Evolutionary conservation across 2,329 filamentous ascomycete genomes (phyloP).

Genomic region (Trichoderma asperellum): DNA sequence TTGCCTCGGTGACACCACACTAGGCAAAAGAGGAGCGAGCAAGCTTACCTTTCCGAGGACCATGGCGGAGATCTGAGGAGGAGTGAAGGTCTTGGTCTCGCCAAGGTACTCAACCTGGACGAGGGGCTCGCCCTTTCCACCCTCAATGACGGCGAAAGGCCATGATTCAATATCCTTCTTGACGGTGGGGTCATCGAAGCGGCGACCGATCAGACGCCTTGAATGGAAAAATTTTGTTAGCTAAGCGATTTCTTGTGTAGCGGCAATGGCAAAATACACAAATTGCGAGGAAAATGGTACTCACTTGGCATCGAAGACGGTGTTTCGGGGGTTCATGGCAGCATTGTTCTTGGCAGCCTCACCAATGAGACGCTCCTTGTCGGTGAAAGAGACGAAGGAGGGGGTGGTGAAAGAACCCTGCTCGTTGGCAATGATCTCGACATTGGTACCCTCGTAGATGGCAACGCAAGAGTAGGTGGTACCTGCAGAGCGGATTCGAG

Average conservation of each 20-base stretch:
- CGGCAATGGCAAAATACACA: not conserved
- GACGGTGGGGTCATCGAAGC: constrained; percentile 92
- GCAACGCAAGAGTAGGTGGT: constrained; percentile 99
- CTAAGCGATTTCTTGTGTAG: not conserved
- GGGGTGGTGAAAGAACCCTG: constrained; percentile 99
- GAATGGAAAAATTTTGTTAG: constrained; percentile 29
- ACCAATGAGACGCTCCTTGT: constrained; percentile 98
- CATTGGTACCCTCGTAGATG: constrained; percentile 98
- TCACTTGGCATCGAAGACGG: constrained; percentile 98
- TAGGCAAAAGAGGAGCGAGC: not conserved
- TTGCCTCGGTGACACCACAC: not conserved
- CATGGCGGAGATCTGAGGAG: constrained; percentile 99
- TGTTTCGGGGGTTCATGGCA: constrained; percentile 98
- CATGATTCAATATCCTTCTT: constrained; percentile 99
- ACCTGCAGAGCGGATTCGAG: constrained; percentile 57
- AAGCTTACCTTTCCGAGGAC: constrained; percentile 85
- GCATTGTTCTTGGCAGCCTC: constrained; percentile 99
- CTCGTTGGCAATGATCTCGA: constrained; percentile 99
- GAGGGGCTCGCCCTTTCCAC: constrained; percentile 76
- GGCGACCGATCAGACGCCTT: constrained; percentile 95
- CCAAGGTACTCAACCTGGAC: constrained; percentile 95
- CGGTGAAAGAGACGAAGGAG: constrained; percentile 98
- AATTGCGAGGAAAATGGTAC: constrained; percentile 40
- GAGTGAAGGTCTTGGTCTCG: constrained; percentile 93
- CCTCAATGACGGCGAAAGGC: constrained; percentile 98